phyloP scores from a whole-genome alignment of 768 basidiomycete species.

The Tulasnella sp. region DNA sequence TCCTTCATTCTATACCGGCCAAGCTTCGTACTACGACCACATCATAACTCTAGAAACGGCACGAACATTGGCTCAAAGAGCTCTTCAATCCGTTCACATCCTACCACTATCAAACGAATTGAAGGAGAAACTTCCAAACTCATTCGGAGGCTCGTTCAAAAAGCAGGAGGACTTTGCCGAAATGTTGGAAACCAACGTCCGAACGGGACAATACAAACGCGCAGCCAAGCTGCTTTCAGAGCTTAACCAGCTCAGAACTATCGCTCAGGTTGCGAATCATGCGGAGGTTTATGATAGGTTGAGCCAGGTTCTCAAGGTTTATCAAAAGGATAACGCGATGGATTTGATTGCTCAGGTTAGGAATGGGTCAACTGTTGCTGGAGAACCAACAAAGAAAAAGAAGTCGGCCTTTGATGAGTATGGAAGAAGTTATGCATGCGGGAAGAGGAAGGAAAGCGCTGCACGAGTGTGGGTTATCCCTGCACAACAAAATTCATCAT shows the following conservation, averaged over 20 bases:
- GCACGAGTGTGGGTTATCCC: slow-evolving; percentile 92
- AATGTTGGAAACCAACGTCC: slow-evolving; percentile 37
- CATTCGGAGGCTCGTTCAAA: slow-evolving; percentile 60
- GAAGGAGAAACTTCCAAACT: slow-evolving; percentile 38
- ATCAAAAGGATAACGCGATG: slow-evolving; percentile 48
- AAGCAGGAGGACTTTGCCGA: slow-evolving; percentile 43
- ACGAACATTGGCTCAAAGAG: slow-evolving; percentile 40
- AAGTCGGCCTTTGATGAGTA: slow-evolving; percentile 55
- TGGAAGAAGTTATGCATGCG: slow-evolving; percentile 77
- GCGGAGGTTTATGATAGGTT: slow-evolving; percentile 42
- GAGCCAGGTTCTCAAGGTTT: slow-evolving; percentile 41
- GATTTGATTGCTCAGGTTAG: slow-evolving; percentile 30
- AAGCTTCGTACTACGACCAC: slow-evolving; percentile 60
- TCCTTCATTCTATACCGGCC: slow-evolving; percentile 74
- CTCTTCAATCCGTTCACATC: slow-evolving; percentile 52
- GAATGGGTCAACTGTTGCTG: slow-evolving; percentile 16
- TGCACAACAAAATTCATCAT: slow-evolving; percentile 26
- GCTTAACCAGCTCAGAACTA: slow-evolving; percentile 47
- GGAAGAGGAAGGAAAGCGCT: slow-evolving; percentile 77
- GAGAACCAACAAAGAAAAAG: slow-evolving; percentile 29
- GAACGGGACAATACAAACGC: slow-evolving; percentile 55
- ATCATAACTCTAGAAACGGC: slow-evolving; percentile 53
- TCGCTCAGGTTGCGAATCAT: slow-evolving; percentile 39
- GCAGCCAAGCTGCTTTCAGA: slow-evolving; percentile 49
- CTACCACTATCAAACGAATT: slow-evolving; percentile 50